Base-by-base conservation (phyloP, 768 basidiomycete genomes). In the Mycena venus region DNA sequence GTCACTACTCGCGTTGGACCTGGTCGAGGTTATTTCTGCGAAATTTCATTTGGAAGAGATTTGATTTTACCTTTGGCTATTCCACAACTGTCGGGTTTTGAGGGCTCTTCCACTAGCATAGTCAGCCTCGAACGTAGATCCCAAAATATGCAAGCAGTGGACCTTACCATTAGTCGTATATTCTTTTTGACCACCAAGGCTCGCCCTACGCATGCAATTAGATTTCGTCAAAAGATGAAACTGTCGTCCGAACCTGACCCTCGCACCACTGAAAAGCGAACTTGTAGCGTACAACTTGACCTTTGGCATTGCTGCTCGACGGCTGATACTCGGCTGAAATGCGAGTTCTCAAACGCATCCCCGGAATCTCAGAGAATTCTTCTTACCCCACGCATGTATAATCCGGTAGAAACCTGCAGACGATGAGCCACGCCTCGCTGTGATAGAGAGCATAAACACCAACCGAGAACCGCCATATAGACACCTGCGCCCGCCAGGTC, bases 251-350 rank as follows among this genome's bases (percentile, higher is more conserved):
- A 75, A 82, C 94, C 84, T 96, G 95, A 51, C 86, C 88, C 72
- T 92, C 89, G 75, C 94, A 94, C 94, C 95, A 96, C 76, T 93
- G 92, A 75, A 96, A 96, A 6, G 92, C 91, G 77, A 96, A 95
- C 80, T 96, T 96, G 80, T 91, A 94, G 9, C 95, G 86, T 15
- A 94, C 87, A n/a, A 94, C 90, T n/a, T 82, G 84, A 14, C 89
- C 89, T 36, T 77, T 81, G 21, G 84, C 82, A 71, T 89, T 91
- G 12, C 75, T 66, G 47, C 81, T 82, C 8, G 89, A 83, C 1
- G 86, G 78, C 77, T 94, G 90, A 70, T 88, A 89, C 83, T 95
- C 94, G 53, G 93, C 94, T 94, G 68, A 9, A 59, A 65, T 3
- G 36, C 9, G 25, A 58, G 23, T 36, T 6, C 29, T 31, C 19